These are phyloP conservation scores for Parietichytrium sp. DNA, from an alignment of 108 stramenopile genomes.

Conservation along the genomic window DNA sequence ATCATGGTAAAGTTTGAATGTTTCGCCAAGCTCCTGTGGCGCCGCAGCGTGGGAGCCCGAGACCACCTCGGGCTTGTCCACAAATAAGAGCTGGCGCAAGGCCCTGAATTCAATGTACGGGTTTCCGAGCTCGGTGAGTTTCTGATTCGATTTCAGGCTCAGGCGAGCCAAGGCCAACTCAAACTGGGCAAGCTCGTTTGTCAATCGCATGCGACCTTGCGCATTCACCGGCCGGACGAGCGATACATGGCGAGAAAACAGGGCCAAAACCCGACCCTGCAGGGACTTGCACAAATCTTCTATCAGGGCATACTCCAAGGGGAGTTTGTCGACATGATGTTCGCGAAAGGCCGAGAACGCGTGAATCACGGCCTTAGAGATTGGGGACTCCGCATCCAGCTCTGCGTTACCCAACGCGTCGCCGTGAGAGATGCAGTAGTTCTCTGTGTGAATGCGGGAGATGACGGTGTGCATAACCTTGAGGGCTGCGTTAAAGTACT, in stretches of 20 bases:
- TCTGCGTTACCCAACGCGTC: background rate
- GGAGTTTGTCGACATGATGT: slow-evolving; percentile 31
- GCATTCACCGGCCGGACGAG: background rate
- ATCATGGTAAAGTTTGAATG: background rate
- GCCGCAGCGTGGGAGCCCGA: background rate
- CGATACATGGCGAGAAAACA: slow-evolving; percentile 17
- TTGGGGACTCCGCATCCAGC: background rate
- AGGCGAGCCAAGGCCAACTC: slow-evolving; percentile 6
- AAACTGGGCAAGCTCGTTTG: background rate
- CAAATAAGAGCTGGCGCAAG: slow-evolving; percentile 16
- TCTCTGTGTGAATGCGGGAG: background rate
- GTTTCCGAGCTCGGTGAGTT: background rate
- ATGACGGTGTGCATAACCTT: background rate
- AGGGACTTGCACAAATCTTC: background rate
- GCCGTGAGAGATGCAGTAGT: no score
- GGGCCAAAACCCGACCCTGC: slow-evolving; percentile 4
- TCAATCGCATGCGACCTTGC: background rate
- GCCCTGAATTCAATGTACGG: background rate
- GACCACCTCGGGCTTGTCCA: background rate
- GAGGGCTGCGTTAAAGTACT: background rate
- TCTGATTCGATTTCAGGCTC: background rate
- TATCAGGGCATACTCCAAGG: background rate
- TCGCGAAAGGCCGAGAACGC: background rate
- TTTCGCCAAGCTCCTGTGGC: background rate
- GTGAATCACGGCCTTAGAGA: background rate